Evolutionary conservation across 345 rosid genomes (phyloP).

Genomic region (Barbarea vulgaris): DNA sequence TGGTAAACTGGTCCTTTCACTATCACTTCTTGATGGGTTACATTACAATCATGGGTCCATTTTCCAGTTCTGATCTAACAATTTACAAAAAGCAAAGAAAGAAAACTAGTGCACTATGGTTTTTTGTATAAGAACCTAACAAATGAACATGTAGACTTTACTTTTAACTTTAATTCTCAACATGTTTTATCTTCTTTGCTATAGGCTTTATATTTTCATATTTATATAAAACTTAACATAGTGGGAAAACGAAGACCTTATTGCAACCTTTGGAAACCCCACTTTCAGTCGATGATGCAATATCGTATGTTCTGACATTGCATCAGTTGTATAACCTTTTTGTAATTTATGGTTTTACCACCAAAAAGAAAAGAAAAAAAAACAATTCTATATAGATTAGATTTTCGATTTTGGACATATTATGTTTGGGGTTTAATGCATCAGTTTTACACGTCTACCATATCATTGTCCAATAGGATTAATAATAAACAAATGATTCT

Average conservation of each 20-base stretch:
- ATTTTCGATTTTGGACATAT: not conserved
- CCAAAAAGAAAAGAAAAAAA: not conserved
- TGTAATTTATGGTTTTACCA: not conserved
- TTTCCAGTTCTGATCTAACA: constrained; percentile 23
- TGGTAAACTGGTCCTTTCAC: constrained; percentile 36
- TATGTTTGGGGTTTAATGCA: constrained; percentile 15
- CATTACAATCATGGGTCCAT: constrained; percentile 29
- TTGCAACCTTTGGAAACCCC: constrained; percentile 18
- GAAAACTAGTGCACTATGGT: constrained; percentile 1
- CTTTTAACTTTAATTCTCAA: not conserved
- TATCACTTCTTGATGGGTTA: constrained; percentile 20
- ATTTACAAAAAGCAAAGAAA: constrained; percentile 25
- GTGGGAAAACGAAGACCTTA: constrained; percentile 10
- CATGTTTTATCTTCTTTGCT: not conserved
- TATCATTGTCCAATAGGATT: not conserved
- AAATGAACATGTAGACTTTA: constrained; percentile 10
- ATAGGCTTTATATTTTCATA: not conserved
- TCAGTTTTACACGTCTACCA: not conserved
- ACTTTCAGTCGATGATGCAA: constrained; percentile 23
- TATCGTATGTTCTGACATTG: constrained; percentile 30
- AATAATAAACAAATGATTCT: not conserved
- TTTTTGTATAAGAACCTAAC: not conserved
- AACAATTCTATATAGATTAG: not conserved
- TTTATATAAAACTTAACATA: not conserved
- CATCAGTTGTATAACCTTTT: constrained; percentile 20